Conservation (phyloP, 2,329 filamentous ascomycete species). For the Alternaria viburni region DNA sequence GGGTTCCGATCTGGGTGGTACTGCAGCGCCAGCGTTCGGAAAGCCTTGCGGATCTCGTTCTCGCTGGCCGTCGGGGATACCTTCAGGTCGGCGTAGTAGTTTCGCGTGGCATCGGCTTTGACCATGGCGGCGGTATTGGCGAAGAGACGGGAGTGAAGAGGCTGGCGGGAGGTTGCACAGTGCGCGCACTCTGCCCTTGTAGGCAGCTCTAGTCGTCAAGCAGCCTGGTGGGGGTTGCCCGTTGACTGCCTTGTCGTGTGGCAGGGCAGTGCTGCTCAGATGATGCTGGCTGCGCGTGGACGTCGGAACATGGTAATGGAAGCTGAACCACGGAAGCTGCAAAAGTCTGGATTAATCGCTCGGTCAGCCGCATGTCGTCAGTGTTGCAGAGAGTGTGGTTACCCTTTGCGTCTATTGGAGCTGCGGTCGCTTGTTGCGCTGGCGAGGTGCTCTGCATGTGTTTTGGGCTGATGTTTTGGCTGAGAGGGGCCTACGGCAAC, state of each 20-base stretch:
- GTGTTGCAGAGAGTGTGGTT: slow-evolving; percentile 17
- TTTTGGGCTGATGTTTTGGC: slow-evolving; percentile 28
- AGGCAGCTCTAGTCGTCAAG: slow-evolving; percentile 26
- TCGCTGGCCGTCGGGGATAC: slow-evolving; percentile 70
- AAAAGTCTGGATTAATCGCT: slow-evolving; percentile 19
- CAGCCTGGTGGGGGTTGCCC: slow-evolving; percentile 7
- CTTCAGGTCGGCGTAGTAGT: slow-evolving; percentile 87
- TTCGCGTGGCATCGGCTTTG: slow-evolving; percentile 70
- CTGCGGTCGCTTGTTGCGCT: slow-evolving; percentile 19
- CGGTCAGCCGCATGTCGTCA: slow-evolving; percentile 29
- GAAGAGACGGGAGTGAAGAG: neutral
- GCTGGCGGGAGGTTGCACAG: neutral
- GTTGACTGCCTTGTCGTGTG: slow-evolving; percentile 26
- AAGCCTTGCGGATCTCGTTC: slow-evolving; percentile 84
- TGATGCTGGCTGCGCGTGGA: slow-evolving; percentile 41
- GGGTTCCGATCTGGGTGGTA: slow-evolving; percentile 91
- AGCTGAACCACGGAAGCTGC: slow-evolving; percentile 9
- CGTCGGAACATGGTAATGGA: slow-evolving; percentile 29
- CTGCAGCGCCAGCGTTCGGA: slow-evolving; percentile 81
- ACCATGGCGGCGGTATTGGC: slow-evolving; percentile 59
- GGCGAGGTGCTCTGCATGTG: slow-evolving; percentile 24
- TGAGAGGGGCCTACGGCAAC: slow-evolving; percentile 21
- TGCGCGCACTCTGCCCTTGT: neutral
- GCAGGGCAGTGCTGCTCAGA: slow-evolving; percentile 44
- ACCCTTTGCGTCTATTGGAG: slow-evolving; percentile 22